Evolutionary conservation across 192 early-diverging fungal species (phyloP).

Genomic region (Neocallimastix lanati): DNA sequence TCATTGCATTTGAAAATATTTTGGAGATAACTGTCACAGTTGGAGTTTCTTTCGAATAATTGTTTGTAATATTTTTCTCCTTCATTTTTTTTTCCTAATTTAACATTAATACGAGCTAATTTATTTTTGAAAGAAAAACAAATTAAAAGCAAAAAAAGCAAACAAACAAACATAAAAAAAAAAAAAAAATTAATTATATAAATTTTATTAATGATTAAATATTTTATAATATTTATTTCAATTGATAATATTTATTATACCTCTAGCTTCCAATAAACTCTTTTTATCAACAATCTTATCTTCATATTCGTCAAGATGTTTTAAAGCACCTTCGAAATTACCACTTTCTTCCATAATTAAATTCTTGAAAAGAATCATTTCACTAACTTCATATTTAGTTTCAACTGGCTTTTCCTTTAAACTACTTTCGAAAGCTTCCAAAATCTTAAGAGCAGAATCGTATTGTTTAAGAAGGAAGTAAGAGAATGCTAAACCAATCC

Average conservation of each 20-base stretch:
- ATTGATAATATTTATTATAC: too few species aligned
- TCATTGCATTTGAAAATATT: neutral
- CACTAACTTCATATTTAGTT: constrained; percentile 44
- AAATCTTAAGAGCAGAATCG: constrained; percentile 53
- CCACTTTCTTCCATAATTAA: constrained; percentile 67
- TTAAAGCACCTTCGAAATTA: constrained; percentile 52
- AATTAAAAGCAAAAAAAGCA: too few species aligned
- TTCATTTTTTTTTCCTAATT: neutral
- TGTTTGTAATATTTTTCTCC: neutral
- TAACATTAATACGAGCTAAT: neutral
- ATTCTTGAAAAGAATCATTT: constrained; percentile 75
- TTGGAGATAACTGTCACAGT: neutral
- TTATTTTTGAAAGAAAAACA: too few species aligned
- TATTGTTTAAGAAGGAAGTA: constrained; percentile 63
- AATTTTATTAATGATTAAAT: neutral
- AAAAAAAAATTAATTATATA: too few species aligned
- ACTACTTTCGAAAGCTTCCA: constrained; percentile 47
- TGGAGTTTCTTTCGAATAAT: neutral
- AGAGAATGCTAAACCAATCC: constrained; percentile 69
- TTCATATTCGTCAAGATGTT: constrained; percentile 57
- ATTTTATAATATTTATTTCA: too few species aligned
- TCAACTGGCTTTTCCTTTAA: constrained; percentile 12
- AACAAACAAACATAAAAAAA: too few species aligned
- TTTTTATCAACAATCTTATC: constrained; percentile 52
- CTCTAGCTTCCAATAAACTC: constrained; percentile 43